Base-by-base conservation (phyloP, 805 yeast species). In the Candida palmyrensis region DNA sequence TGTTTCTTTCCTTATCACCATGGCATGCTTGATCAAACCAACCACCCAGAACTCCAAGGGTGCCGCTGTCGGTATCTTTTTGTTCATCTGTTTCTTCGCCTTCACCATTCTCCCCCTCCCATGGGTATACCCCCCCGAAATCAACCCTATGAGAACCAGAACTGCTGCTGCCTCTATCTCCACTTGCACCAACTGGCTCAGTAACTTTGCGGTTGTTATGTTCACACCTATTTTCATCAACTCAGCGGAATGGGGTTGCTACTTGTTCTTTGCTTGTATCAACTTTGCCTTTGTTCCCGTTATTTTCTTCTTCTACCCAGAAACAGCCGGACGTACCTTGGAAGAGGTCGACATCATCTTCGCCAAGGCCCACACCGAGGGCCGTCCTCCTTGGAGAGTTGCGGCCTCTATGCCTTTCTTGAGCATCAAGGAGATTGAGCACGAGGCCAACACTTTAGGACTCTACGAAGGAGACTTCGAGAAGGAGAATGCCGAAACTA, bases 371-470 rank as follows among this genome's bases (percentile, higher is more conserved):
- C 57, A 69, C 43, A 67, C 58, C 29, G 88, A 82, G 40, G 68
- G 69, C 31, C 69, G 68, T 43, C 71, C 67, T 41, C 75, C 81
- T 21, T 80, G 68, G 71, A 66, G 75, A 53, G 80, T 82, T 30
- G 88, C 88, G 32, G 65, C 69, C 25, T 60, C 68, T 35, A 47
- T 81, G 68, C 86, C 86, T 25, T 72, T 70, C 53, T 65, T 82
- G 38, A 51, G 72, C n/a, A 55, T 55, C 40, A 59, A 62, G 37
- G 79, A 79, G 55, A 70, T 80, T 44, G 83, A 77, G 53, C 71
- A 61, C 33, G 79, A 79, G 45, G 81, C 78, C 48, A 59, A 54
- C 42, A 71, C 66, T 30, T 66, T 79, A 38, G 86, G 86, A 33
- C 57, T 79, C 30, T 68, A 60, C 52, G 72, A 67, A 27, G 64